These are phyloP conservation scores for Lactarius sanguifluus DNA, from an alignment of 768 basidiomycete genomes.

Conservation along the genomic window DNA sequence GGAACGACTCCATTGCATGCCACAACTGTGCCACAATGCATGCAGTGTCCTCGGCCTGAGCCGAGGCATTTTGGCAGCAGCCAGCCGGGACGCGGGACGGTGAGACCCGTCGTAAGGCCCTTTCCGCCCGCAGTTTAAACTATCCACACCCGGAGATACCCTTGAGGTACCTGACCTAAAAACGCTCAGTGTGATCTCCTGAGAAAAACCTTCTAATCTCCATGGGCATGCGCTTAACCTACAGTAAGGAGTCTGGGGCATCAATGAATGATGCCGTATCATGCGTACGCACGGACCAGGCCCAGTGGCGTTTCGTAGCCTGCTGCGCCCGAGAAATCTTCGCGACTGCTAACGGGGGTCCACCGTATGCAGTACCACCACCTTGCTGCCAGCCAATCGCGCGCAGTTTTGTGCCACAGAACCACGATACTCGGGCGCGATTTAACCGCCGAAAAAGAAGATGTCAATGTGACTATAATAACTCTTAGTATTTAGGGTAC, in stretches of 20 bases:
- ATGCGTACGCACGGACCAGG: conserved; percentile 16
- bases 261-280: conserved; percentile 8
- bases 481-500: not conserved
- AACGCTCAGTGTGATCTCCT: not conserved
- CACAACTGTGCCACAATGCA: not conserved
- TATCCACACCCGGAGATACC: conserved; percentile 20
- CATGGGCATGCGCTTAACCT: conserved; percentile 2
- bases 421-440: not conserved
- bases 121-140: not conserved
- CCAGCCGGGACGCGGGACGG: not conserved
- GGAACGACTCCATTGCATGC: not conserved
- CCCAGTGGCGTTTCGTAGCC: conserved; percentile 5
- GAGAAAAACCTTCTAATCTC: conserved; percentile 14
- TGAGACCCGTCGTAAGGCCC: not conserved
- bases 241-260: not conserved
- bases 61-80: not conserved
- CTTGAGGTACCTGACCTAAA: conserved; percentile 10
- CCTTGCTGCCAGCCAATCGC: not conserved
- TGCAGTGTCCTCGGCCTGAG: not conserved
- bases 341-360: not conserved
- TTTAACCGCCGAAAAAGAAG: not conserved
- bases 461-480: not conserved
- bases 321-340: not conserved
- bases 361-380: not conserved
- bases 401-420: not conserved